phyloP scores from a whole-genome alignment of 345 rosid species.

The Murraya paniculata region DNA sequence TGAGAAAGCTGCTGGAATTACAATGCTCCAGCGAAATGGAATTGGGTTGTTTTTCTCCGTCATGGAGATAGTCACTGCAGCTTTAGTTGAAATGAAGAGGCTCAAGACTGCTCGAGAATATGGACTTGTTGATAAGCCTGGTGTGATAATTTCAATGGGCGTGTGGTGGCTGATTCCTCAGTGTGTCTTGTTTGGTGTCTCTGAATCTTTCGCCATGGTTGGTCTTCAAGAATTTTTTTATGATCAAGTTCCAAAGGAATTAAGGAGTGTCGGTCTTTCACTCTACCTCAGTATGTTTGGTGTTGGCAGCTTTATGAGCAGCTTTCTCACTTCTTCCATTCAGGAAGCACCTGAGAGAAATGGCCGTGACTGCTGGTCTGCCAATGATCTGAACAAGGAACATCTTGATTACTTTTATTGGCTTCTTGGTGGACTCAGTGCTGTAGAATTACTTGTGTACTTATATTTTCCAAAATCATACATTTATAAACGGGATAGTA shows the following conservation, averaged over 20 bases:
- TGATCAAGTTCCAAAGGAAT: constrained; percentile 52
- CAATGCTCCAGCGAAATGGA: constrained; percentile 70
- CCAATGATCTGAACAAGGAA: constrained; percentile 47
- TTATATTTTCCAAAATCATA: constrained; percentile 46
- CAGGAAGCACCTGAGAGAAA: constrained; percentile 39
- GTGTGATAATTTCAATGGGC: constrained; percentile 48
- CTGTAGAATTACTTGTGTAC: constrained; percentile 33
- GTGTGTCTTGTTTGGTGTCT: constrained; percentile 41
- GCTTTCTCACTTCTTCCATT: constrained; percentile 47
- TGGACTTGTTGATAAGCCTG: constrained; percentile 39
- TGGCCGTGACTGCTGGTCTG: constrained; percentile 48
- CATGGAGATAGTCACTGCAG: constrained; percentile 40
- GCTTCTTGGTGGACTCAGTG: constrained; percentile 46
- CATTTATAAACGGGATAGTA: constrained; percentile 21
- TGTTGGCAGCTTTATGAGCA: constrained; percentile 55
- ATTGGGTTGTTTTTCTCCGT: constrained; percentile 46
- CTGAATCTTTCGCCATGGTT: constrained; percentile 56
- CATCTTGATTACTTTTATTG: constrained; percentile 62
- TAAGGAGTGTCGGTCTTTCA: constrained; percentile 56
- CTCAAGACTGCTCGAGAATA: constrained; percentile 39
- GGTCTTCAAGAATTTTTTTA: constrained; percentile 70
- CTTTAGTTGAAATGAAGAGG: constrained; percentile 50
- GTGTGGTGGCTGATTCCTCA: constrained; percentile 71
- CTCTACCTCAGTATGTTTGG: constrained; percentile 59
- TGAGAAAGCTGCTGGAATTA: constrained; percentile 47